Conservation (phyloP, 371 early-diverging fungal genomes). For the Apophysomyces elegans region DNA sequence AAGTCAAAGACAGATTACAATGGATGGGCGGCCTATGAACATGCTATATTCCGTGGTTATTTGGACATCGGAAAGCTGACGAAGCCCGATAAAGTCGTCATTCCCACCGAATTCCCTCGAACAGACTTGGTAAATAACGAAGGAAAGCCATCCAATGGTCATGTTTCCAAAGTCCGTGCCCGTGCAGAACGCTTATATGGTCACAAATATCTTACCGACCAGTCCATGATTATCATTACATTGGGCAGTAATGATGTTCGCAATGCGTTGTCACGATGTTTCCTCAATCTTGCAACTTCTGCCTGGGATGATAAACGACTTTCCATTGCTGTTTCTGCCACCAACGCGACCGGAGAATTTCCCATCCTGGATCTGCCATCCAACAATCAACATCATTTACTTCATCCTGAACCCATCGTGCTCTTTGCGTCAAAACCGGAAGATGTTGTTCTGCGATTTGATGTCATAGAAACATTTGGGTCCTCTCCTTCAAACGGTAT, state of each 20-base stretch:
- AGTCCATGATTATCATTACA: slow-evolving; percentile 68
- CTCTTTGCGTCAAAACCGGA: slow-evolving; percentile 58
- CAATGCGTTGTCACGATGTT: slow-evolving; percentile 38
- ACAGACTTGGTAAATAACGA: not conserved
- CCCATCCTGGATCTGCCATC: slow-evolving; percentile 67
- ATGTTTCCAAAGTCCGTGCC: slow-evolving; percentile 25
- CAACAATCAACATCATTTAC: slow-evolving; percentile 28
- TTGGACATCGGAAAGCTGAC: slow-evolving; percentile 55
- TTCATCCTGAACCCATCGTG: slow-evolving; percentile 65
- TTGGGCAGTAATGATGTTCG: slow-evolving; percentile 73
- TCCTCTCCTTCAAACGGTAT: slow-evolving; percentile 41
- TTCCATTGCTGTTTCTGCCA: slow-evolving; percentile 65
- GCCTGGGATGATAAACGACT: slow-evolving; percentile 44
- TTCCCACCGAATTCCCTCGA: not conserved
- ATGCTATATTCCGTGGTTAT: slow-evolving; percentile 69
- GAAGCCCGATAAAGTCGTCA: slow-evolving; percentile 31
- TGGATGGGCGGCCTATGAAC: slow-evolving; percentile 74
- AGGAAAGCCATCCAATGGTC: slow-evolving; percentile 3
- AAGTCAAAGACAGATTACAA: slow-evolving; percentile 49
- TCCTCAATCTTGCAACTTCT: slow-evolving; percentile 26
- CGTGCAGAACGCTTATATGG: slow-evolving; percentile 62
- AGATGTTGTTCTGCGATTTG: slow-evolving; percentile 63
- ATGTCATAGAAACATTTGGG: slow-evolving; percentile 69
- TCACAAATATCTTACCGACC: slow-evolving; percentile 67
- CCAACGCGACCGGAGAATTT: slow-evolving; percentile 64